Evolutionary conservation across 306 rosid genomes (phyloP).

Genomic region (Lotus japonicus): DNA sequence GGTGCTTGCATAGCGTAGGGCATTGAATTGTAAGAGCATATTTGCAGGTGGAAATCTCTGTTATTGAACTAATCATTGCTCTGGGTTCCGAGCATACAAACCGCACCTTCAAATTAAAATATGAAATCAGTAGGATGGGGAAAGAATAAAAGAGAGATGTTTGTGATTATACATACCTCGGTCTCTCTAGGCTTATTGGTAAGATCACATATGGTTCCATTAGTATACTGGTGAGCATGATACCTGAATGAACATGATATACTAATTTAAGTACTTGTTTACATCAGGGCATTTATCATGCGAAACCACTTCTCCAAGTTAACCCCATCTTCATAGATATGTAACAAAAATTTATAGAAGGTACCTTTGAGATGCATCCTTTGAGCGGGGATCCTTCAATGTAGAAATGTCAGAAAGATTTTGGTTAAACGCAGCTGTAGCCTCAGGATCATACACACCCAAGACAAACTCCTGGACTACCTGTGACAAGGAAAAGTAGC

Average conservation of each 20-base stretch:
- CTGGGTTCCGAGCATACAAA: slow-evolving; percentile 88
- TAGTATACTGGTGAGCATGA: slow-evolving; percentile 87
- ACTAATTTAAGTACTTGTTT: neutral
- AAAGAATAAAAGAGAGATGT: neutral
- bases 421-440: slow-evolving; percentile 67
- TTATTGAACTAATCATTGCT: slow-evolving; percentile 78
- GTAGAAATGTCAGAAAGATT: slow-evolving; percentile 84
- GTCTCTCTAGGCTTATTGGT: slow-evolving; percentile 86
- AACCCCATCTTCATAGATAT: neutral
- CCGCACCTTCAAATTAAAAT: slow-evolving; percentile 56
- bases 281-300: neutral
- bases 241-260: slow-evolving; percentile 47
- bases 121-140: slow-evolving; percentile 10
- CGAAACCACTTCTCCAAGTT: slow-evolving; percentile 7
- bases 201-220: slow-evolving; percentile 87
- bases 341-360: slow-evolving; percentile 23
- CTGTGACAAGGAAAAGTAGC: slow-evolving; percentile 38
- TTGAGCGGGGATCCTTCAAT: slow-evolving; percentile 89
- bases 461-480: slow-evolving; percentile 73
- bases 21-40: slow-evolving; percentile 87
- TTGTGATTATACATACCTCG: slow-evolving; percentile 47
- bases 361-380: slow-evolving; percentile 92
- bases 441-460: slow-evolving; percentile 79
- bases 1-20: slow-evolving; percentile 90
- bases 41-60: slow-evolving; percentile 96